Conservation (phyloP, 164 flowering plant species). For the Litsea cubeba region DNA sequence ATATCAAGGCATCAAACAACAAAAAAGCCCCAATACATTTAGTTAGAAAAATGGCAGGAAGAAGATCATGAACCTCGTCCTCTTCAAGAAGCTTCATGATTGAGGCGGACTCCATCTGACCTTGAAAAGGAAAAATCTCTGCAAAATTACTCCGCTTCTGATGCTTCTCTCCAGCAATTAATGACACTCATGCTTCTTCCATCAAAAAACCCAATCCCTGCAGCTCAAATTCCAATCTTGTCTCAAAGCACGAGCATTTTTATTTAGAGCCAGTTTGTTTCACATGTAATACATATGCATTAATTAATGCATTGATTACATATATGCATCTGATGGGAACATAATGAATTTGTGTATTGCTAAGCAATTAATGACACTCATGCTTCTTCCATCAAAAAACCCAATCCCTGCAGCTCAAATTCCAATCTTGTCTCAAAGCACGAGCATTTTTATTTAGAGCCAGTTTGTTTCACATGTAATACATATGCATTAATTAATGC, state of each 20-base stretch:
- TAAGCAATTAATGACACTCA: background rate
- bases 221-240: background rate
- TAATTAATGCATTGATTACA: too few species aligned
- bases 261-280: too few species aligned
- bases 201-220: background rate
- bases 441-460: too few species aligned
- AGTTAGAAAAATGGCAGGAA: background rate
- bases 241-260: background rate
- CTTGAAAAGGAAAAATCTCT: constrained; percentile 1
- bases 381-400: background rate
- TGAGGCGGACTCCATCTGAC: constrained; percentile 59
- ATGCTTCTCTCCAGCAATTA: background rate
- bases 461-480: too few species aligned
- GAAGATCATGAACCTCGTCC: constrained; percentile 54
- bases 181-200: background rate
- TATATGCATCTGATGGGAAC: too few species aligned
- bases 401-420: background rate
- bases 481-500: too few species aligned
- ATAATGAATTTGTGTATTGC: too few species aligned
- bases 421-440: background rate
- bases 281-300: too few species aligned
- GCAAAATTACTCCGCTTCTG: background rate
- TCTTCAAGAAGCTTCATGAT: constrained; percentile 86
- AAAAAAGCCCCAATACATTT: background rate
- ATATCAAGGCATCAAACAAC: background rate